Evolutionary conservation across 2,329 filamentous ascomycete genomes (phyloP), one percentile per base, ranked within the genome.

Genomic region (Cladorrhinum sp.): DNA sequence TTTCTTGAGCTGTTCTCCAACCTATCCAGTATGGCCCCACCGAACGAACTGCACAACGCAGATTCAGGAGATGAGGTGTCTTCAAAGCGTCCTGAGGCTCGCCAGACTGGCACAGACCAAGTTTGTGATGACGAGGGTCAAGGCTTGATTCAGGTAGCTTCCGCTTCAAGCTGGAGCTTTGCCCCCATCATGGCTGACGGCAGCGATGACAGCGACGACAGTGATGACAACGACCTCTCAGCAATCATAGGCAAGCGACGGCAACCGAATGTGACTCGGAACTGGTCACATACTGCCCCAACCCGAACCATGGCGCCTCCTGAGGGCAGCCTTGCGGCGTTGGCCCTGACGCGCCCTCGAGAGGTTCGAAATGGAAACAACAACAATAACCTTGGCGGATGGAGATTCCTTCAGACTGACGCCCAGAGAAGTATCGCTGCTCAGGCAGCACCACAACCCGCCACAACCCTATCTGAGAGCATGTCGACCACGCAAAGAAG

Each of bases 151-250:
- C 36, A 46, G 26, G 6, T 55, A 42, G 36, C 57, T 28, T 36
- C 59, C 21, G 14, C 50, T 48, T 58, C 59, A 16, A 20, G 24
- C 46, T 60, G 61, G 58, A 55, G n/a, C 51, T 63, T 63, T 48
- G 16, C 39, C 9, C n/a, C 18, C 9, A 16, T 60, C 23, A 21
- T 46, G 39, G 54, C 49, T 60, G 58, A 51, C 50, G 4, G 18
- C 8, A 18, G 5, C 14, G 4, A 18, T n/a, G 48, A 57, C 1
- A 8, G n/a, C 10, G 33, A 26, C 12, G 55, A 57, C 6, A 33
- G 36, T 23, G 59, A 58, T 10, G 39, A 51, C 12, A 36, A 52
- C 16, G 55, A 63, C 39, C 12, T 59, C 0, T 3, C 61, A 2
- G 58, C 28, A 10, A 58, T 58, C 14, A 36, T 63, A 12, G 52